phyloP scores from a whole-genome alignment of 2,329 filamentous ascomycete genomes.

The Aspergillus sp. region DNA sequence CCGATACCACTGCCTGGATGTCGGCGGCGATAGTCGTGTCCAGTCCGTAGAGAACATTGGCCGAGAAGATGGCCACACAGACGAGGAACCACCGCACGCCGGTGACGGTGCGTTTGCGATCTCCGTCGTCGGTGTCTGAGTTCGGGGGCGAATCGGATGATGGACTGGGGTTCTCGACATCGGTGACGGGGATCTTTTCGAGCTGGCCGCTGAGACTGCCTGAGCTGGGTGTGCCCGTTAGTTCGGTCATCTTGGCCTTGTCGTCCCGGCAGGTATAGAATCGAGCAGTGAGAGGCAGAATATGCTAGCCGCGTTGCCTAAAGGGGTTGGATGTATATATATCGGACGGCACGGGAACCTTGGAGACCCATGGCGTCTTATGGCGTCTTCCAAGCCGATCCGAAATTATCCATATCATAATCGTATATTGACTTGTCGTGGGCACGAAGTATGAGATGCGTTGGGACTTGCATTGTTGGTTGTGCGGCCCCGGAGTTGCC shows the following conservation, averaged over 20 bases:
- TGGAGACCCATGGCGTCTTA: not conserved
- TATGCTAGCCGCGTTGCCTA: not conserved
- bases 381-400: not conserved
- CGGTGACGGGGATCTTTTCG: not conserved
- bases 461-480: too few relatives aligned
- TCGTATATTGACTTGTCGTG: too few relatives aligned
- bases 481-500: too few relatives aligned
- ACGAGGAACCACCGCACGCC: constrained; percentile 19
- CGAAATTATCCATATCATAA: too few relatives aligned
- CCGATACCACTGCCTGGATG: constrained; percentile 45
- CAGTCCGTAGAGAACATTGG: constrained; percentile 36
- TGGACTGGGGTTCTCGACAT: not conserved
- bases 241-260: not conserved
- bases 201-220: not conserved
- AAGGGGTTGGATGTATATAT: not conserved
- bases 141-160: not conserved
- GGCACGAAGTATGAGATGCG: too few relatives aligned
- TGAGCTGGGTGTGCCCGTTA: not conserved
- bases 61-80: constrained; percentile 33
- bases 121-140: not conserved
- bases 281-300: not conserved
- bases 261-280: not conserved
- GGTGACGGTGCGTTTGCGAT: not conserved
- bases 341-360: not conserved
- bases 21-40: constrained; percentile 53